Evolutionary conservation across 2,329 filamentous ascomycete species (phyloP), one percentile per base, ranked within the genome.

Genomic region (Fusarium nisikadoi): DNA sequence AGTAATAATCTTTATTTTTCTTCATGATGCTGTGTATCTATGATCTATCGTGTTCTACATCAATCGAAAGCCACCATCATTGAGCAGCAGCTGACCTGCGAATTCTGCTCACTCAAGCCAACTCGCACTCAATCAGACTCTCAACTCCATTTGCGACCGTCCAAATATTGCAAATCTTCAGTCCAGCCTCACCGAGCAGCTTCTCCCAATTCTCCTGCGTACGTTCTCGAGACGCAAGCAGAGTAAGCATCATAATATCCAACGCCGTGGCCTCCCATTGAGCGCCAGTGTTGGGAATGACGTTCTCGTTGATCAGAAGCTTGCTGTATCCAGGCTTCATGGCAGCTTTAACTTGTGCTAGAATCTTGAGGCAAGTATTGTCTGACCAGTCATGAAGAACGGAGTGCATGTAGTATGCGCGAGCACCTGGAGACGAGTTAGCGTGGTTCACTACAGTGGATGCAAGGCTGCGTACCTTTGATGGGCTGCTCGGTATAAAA

Each of bases 401-500:
- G 6, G 79, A 80, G 61, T 84, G 82, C 76, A 84, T 76, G 66
- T 80, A 84, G 71, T 84, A 85, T 5, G 78, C 79, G 6, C 80
- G 80, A 6, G 76, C 78, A 45, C 84, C 83, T 42, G 77, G 3
- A 9, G 6, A 4, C 9, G 2, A 8, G 31, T 70, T 25, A 69
- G 55, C 29, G 10, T 8, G 33, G 3, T 12, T 29, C 3, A 20
- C 5, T 10, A 5, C 16, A 14, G 67, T 77, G 2, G 13, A 11
- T 4, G 1, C 3, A 17, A 6, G 13, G 38, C 5, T 25, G 33
- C 10, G 2, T 66, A 79, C 82, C 83, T 64, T 85, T 83, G 11
- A 87, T 70, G 1, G 83, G 84, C 69, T 87, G 84, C 50, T 83
- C 80, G 0, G 78, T 83, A 62, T 83, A 82, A 62, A 87, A 87